Conservation (phyloP, 768 basidiomycete species). For the Suillus bovinus region DNA sequence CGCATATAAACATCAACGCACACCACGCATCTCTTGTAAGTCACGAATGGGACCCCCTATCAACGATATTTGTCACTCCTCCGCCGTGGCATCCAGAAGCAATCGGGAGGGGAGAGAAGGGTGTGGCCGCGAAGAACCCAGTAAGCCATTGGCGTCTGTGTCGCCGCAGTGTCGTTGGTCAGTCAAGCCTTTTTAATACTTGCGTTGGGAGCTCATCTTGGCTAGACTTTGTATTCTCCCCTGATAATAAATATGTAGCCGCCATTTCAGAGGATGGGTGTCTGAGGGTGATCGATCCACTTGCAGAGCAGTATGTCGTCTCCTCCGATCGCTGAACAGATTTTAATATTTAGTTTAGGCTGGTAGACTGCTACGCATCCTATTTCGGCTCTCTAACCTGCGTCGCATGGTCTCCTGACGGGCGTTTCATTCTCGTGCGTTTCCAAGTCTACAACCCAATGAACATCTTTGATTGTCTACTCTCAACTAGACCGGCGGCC, state of each 20-base stretch:
- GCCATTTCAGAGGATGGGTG: slow-evolving; percentile 93
- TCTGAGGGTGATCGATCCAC: slow-evolving; percentile 84
- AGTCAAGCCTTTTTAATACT: background rate
- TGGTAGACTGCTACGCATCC: slow-evolving; percentile 92
- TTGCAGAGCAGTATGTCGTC: slow-evolving; percentile 73
- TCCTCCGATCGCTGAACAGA: slow-evolving; percentile 9
- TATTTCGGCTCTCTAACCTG: slow-evolving; percentile 93
- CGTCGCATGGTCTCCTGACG: slow-evolving; percentile 95
- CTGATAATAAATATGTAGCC: slow-evolving; percentile 88
- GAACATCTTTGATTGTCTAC: slow-evolving; percentile 2
- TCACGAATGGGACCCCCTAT: slow-evolving; percentile 73
- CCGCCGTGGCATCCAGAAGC: slow-evolving; percentile 83
- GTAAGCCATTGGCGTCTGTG: slow-evolving; percentile 50
- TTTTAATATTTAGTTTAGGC: slow-evolving; percentile 40
- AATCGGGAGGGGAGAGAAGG: slow-evolving; percentile 55
- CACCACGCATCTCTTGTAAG: slow-evolving; percentile 25
- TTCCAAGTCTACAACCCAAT: slow-evolving; percentile 3
- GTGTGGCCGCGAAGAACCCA: slow-evolving; percentile 78
- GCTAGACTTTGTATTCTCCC: slow-evolving; percentile 89
- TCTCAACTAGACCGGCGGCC: slow-evolving; percentile 78
- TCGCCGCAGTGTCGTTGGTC: slow-evolving; percentile 66
- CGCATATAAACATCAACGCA: slow-evolving; percentile 32
- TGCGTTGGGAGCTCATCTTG: slow-evolving; percentile 2
- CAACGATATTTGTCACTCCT: slow-evolving; percentile 56
- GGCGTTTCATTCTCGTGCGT: slow-evolving; percentile 81